Evolutionary conservation across 345 rosid species (phyloP), one percentile per base, ranked within the genome.

Genomic region (Brassica carinata): DNA sequence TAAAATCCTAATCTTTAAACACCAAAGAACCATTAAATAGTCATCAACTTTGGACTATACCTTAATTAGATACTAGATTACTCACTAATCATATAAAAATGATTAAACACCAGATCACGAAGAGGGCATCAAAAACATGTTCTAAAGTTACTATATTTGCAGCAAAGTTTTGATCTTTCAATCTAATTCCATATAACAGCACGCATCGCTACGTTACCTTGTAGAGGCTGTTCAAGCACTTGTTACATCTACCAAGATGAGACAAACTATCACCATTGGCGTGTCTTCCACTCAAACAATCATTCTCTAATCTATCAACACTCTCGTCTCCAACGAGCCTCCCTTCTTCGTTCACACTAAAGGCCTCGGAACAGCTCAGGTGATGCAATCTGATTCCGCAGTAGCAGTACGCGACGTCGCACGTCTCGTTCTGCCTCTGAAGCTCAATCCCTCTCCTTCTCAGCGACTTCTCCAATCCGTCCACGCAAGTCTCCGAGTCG

Each of bases 401-500:
- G 69, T 87, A 95, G 76, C 99, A 95, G 78, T 86, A 95, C 26
- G 91, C 94, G 27, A 88, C 77, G 84, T 93, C 99, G 76, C 99
- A 95, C 0, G 97, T 90, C 86, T 91, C 94, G 69, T 92, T 92
- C 0, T 93, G 96, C 53, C 77, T 81, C 0, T 77, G 78, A 31
- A 95, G 73, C 79, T 85, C 88, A 0, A 95, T 84, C 40, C 97
- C 99, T 83, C 81, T 87, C 76, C 80, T 85, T 17, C 78, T 89
- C 84, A 95, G 58, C 8, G 90, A 90, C 59, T 87, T 89, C 77
- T 89, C 97, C 36, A 94, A 68, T 19, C 79, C 90, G 31, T 90
- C 96, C 7, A 91, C 92, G 78, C 99, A 95, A 5, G 97, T 90
- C 85, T 95, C 99, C 23, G 99, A 92, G 76, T 95, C 99, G 34